A percentile compares a stretch with the other conserved stretches of the same genome.
These are phyloP conservation scores for Cryptosporidium canis DNA, from an alignment of 169 alveolate species.

Conservation along the genomic window DNA sequence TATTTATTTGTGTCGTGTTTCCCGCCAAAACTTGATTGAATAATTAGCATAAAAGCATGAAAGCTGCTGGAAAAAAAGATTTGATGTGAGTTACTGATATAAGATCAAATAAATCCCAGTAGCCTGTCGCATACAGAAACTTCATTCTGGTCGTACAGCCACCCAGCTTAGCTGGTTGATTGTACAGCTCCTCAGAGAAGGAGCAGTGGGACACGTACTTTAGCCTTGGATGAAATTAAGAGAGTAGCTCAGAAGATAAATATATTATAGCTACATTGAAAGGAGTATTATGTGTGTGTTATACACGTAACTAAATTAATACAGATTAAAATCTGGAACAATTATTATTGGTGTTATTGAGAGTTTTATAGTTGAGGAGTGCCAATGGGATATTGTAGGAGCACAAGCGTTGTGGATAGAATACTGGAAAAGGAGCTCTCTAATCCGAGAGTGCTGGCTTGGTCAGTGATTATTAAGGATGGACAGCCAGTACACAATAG, in stretches of 20 bases:
- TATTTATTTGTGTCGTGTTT: not conserved
- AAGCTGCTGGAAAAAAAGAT: not conserved
- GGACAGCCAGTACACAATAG: constrained; percentile 6
- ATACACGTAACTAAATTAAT: no score
- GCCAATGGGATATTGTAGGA: not conserved
- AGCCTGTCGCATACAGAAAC: no score
- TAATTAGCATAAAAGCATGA: not conserved
- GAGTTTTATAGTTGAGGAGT: not conserved
- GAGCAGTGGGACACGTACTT: not conserved
- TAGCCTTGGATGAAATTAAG: not conserved
- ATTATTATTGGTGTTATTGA: no score
- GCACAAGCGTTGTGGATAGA: not conserved
- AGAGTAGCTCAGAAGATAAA: not conserved
- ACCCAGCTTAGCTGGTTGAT: no score
- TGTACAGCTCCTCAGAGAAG: no score
- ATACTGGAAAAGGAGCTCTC: constrained; percentile 31
- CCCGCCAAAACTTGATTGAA: not conserved
- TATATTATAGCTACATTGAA: not conserved
- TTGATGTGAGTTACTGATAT: not conserved
- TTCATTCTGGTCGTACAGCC: no score
- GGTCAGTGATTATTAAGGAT: constrained; percentile 61
- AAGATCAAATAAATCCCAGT: no score
- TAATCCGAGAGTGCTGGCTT: constrained; percentile 47
- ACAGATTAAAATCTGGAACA: no score
- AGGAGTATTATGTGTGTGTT: not conserved